Percentiles rank a stretch among this genome's conserved stretches.
phyloP scores from a whole-genome alignment of 176 grass and related monocot species.

The Olyra latifolia region DNA sequence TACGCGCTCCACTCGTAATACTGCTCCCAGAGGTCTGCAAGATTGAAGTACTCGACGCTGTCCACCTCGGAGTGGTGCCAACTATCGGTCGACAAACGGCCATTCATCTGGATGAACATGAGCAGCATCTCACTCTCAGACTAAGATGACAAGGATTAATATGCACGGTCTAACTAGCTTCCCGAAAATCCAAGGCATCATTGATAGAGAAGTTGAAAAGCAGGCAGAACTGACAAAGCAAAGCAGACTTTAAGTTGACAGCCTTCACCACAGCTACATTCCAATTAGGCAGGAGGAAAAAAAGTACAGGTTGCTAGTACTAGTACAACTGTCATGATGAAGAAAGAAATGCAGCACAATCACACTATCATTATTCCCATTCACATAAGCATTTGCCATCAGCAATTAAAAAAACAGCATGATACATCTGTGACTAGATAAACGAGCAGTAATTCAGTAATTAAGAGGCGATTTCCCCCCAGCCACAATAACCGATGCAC shows the following conservation, averaged over 20 bases:
- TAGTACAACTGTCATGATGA: not conserved
- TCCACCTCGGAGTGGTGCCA: constrained; percentile 45
- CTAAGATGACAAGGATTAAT: not conserved
- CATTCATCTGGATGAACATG: constrained; percentile 47
- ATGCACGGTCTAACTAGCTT: not conserved
- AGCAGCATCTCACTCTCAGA: constrained; percentile 15
- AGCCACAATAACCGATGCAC: not conserved
- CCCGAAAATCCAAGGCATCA: constrained; percentile 4
- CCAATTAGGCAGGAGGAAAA: constrained; percentile 10
- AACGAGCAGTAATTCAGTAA: not conserved
- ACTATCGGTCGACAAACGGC: constrained; percentile 4
- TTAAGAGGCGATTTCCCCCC: not conserved
- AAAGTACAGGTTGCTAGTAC: not conserved
- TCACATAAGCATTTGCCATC: not conserved
- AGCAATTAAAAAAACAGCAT: not conserved
- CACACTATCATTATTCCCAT: not conserved
- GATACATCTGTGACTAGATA: not conserved
- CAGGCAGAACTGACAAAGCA: constrained; percentile 16
- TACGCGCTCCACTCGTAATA: constrained; percentile 83
- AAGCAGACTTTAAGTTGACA: constrained; percentile 20
- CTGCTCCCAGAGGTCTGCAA: constrained; percentile 73
- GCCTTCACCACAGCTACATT: constrained; percentile 16
- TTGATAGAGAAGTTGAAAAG: constrained; percentile 34
- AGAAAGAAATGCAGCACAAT: not conserved
- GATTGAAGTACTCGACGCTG: constrained; percentile 62